Percentiles rank a stretch among this genome's conserved stretches.
Evolutionary conservation across 768 basidiomycete species (phyloP).

Genomic region (Macrocybe gigantea): DNA sequence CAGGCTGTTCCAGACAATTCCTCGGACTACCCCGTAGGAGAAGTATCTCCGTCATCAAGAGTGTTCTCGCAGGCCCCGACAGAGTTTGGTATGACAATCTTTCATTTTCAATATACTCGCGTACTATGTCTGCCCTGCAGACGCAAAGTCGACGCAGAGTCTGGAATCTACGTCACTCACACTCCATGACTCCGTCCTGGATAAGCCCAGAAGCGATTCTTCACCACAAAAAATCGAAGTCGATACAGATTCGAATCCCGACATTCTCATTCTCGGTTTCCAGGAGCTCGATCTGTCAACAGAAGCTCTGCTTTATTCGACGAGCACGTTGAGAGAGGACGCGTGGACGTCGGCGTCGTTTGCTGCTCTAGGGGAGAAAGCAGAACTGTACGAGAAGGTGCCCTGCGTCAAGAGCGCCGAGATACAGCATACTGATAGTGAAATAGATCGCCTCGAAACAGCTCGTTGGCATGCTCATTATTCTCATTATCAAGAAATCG

Average conservation of each 20-base stretch:
- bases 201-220: no score
- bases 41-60: constrained; percentile 30
- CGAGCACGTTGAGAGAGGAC: constrained; percentile 58
- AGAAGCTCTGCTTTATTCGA: constrained; percentile 70
- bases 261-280: constrained; percentile 70
- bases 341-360: constrained; percentile 65
- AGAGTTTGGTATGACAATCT: background rate
- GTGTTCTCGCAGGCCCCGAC: constrained; percentile 19
- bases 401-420: background rate
- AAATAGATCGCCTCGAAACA: constrained; percentile 65
- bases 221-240: background rate
- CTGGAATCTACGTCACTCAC: no score
- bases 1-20: no score
- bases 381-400: constrained; percentile 63
- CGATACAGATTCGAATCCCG: constrained; percentile 40
- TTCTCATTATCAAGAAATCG: constrained; percentile 57
- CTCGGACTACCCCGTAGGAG: constrained; percentile 15
- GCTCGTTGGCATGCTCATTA: constrained; percentile 78
- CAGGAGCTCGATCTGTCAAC: constrained; percentile 79
- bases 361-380: constrained; percentile 66
- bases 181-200: no score
- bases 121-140: background rate
- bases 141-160: no score
- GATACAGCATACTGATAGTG: background rate
- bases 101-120: background rate